Evolutionary conservation across 2,329 filamentous ascomycete genomes (phyloP).

Genomic region (Hypoxylon sp.): DNA sequence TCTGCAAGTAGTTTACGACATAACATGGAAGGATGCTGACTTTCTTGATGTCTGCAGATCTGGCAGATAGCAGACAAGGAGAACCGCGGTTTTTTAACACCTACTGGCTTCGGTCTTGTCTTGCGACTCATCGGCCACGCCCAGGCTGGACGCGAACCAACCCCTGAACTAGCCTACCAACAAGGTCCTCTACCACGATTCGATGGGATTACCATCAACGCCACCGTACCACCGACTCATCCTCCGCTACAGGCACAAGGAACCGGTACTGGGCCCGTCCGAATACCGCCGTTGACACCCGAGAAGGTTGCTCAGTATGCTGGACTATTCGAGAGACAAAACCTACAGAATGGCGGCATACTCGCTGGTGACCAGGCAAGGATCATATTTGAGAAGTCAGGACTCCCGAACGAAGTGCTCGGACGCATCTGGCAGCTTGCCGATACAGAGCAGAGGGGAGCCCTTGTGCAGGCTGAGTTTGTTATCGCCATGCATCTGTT

Average conservation of each 20-base stretch:
- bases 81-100: slow-evolving; percentile 92
- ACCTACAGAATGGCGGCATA: slow-evolving; percentile 73
- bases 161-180: slow-evolving; percentile 81
- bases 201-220: slow-evolving; percentile 71
- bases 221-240: slow-evolving; percentile 52
- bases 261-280: slow-evolving; percentile 73
- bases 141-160: slow-evolving; percentile 85
- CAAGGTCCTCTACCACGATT: slow-evolving; percentile 92
- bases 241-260: slow-evolving; percentile 65
- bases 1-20: background rate
- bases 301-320: slow-evolving; percentile 92
- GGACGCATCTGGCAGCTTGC: slow-evolving; percentile 97
- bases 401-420: slow-evolving; percentile 86
- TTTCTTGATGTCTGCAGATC: slow-evolving; percentile 68
- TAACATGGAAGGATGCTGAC: slow-evolving; percentile 41
- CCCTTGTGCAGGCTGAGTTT: slow-evolving; percentile 88
- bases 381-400: slow-evolving; percentile 93
- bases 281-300: slow-evolving; percentile 86
- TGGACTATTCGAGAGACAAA: slow-evolving; percentile 88
- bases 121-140: slow-evolving; percentile 94
- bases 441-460: slow-evolving; percentile 91
- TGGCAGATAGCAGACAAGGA: slow-evolving; percentile 99
- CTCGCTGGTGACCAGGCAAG: slow-evolving; percentile 88
- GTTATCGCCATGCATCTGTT: slow-evolving; percentile 98
- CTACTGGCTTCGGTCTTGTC: slow-evolving; percentile 91